phyloP scores from a whole-genome alignment of 495 filamentous ascomycete species.

The Penicillium goetzii region DNA sequence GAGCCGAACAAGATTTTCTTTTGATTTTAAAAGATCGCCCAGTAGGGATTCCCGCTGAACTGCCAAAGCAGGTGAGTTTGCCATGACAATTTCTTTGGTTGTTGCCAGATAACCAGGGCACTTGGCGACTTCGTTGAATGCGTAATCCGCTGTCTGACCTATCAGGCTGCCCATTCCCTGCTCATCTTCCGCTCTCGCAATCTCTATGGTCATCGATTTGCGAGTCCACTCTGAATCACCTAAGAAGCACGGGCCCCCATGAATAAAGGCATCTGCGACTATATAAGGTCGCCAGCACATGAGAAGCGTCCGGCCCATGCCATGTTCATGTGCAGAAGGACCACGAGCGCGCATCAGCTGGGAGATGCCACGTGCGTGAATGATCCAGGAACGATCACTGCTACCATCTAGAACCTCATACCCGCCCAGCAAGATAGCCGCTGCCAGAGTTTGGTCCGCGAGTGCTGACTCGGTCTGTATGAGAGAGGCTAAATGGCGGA shows the following conservation, averaged over 20 bases:
- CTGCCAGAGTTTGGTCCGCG: conserved; percentile 25
- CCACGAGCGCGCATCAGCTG: conserved; percentile 34
- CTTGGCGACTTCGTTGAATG: conserved; percentile 7
- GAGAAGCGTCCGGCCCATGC: conserved; percentile 31
- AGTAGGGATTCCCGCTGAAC: neutral
- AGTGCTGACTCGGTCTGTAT: conserved; percentile 10
- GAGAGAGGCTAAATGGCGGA: conserved; percentile 11
- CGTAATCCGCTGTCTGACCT: neutral
- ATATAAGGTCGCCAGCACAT: conserved; percentile 32
- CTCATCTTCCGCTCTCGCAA: conserved; percentile 15
- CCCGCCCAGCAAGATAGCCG: conserved; percentile 29
- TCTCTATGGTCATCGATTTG: conserved; percentile 21
- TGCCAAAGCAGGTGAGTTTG: too few relatives aligned
- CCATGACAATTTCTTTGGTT: neutral
- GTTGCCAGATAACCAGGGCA: conserved; percentile 3
- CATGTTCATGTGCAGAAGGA: conserved; percentile 26
- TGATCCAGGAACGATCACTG: conserved; percentile 30
- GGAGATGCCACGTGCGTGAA: conserved; percentile 35
- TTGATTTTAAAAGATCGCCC: neutral
- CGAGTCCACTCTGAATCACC: conserved; percentile 25
- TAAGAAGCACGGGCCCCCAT: conserved; percentile 31
- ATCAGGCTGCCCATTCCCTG: neutral
- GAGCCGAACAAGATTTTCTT: neutral
- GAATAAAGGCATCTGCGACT: conserved; percentile 28
- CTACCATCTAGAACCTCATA: conserved; percentile 37